Percentiles rank a stretch among this genome's conserved stretches.
phyloP scores from a whole-genome alignment of 2,329 filamentous ascomycete genomes.

The Plectosphaerella plurivora region DNA sequence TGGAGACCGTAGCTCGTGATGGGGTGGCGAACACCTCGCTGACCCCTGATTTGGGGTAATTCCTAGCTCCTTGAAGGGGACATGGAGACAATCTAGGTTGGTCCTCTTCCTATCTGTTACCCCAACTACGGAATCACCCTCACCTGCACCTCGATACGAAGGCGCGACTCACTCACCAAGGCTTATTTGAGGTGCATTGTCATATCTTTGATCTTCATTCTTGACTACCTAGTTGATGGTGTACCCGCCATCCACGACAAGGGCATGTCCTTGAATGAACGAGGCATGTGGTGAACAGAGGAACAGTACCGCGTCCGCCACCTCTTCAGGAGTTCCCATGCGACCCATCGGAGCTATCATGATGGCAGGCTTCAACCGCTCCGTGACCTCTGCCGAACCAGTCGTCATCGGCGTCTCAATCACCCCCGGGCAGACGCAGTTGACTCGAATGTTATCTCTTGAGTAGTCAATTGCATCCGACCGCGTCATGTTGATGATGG shows the following conservation, averaged over 20 bases:
- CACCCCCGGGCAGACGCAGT: conserved; percentile 65
- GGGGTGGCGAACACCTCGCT: no score
- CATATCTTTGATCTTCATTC: background rate
- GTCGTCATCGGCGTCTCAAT: conserved; percentile 46
- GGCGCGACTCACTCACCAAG: no score
- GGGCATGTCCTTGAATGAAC: conserved; percentile 46
- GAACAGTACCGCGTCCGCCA: conserved; percentile 45
- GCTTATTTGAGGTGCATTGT: no score
- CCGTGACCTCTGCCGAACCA: conserved; percentile 28
- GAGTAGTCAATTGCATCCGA: conserved; percentile 55
- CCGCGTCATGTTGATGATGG: conserved; percentile 52
- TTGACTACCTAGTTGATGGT: conserved; percentile 31
- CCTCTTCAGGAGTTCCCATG: conserved; percentile 44
- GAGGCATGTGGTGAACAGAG: conserved; percentile 42
- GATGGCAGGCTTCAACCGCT: conserved; percentile 33
- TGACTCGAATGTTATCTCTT: conserved; percentile 28
- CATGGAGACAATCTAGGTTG: no score
- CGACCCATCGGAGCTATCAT: conserved; percentile 45
- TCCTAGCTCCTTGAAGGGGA: no score
- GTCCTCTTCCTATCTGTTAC: no score
- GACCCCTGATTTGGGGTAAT: no score
- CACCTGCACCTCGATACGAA: no score
- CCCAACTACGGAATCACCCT: no score
- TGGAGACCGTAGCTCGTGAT: no score
- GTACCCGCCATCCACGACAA: conserved; percentile 51